Conservation (phyloP, 768 basidiomycete species). For the Mycena maculata region DNA sequence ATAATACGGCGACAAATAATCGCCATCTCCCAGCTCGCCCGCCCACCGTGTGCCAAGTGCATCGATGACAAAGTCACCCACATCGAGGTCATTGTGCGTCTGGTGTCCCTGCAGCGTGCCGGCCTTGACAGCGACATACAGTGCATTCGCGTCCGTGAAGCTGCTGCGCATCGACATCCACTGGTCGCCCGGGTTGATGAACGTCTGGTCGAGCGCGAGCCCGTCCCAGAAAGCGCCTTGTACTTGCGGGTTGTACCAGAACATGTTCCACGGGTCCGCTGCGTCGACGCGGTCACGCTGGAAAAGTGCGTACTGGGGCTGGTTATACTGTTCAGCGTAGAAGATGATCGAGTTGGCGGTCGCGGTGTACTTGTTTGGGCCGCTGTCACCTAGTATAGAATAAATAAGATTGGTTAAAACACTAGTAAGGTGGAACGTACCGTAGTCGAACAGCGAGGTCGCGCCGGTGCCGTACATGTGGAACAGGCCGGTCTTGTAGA, state of each 20-base stretch:
- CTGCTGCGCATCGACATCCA: constrained; percentile 94
- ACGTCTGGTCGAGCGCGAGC: constrained; percentile 84
- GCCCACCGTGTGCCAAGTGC: constrained; percentile 95
- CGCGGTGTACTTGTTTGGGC: constrained; percentile 89
- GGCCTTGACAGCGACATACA: constrained; percentile 91
- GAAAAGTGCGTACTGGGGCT: constrained; percentile 83
- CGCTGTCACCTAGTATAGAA: constrained; percentile 20
- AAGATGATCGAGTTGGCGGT: constrained; percentile 92
- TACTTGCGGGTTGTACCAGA: constrained; percentile 82
- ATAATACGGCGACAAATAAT: constrained; percentile 27
- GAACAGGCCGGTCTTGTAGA: constrained; percentile 79
- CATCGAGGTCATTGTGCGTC: constrained; percentile 95
- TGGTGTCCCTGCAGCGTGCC: constrained; percentile 86
- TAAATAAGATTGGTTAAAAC: neutral
- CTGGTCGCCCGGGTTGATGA: constrained; percentile 75
- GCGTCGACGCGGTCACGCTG: constrained; percentile 92
- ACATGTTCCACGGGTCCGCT: constrained; percentile 87
- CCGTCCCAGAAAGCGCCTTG: constrained; percentile 91
- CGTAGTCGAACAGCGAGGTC: constrained; percentile 83
- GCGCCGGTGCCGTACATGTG: constrained; percentile 91
- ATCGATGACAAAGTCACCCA: constrained; percentile 95
- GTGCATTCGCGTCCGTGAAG: constrained; percentile 89
- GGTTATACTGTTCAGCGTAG: constrained; percentile 75
- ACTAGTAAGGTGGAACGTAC: neutral
- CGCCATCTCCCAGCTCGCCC: constrained; percentile 80